phyloP scores from a whole-genome alignment of 75 land plant genomes.

The Pseudotsuga menziesii region DNA sequence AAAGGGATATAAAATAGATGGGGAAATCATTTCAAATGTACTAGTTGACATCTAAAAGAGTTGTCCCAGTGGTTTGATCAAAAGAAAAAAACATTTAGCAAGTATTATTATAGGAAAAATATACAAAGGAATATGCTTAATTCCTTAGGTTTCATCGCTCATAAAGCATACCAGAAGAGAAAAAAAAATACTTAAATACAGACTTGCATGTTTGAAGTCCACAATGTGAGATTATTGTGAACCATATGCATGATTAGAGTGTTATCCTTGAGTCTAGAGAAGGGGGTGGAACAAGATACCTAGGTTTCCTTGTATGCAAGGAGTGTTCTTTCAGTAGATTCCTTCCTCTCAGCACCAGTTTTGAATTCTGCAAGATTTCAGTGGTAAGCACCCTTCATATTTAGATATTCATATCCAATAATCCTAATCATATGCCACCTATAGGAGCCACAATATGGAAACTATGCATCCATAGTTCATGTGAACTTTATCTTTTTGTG shows the following conservation, averaged over 20 bases:
- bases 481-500: not conserved
- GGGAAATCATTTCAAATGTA: no score
- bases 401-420: no score
- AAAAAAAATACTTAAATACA: not conserved
- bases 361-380: no score
- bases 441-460: not conserved
- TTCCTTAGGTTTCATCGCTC: not conserved
- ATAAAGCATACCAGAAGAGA: not conserved
- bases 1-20: no score
- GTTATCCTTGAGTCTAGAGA: constrained; percentile 71
- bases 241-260: constrained; percentile 67
- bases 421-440: not conserved
- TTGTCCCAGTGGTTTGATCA: not conserved
- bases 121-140: not conserved
- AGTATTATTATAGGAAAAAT: not conserved
- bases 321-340: no score
- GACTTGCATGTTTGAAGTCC: constrained; percentile 73
- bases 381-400: no score
- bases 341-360: no score
- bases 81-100: not conserved
- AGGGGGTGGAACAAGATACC: no score
- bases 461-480: not conserved
- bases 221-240: constrained; percentile 62
- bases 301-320: no score
- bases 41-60: no score